Evolutionary conservation across 352 stramenopile species (phyloP).

Genomic region (Elongisporangium undulatum): DNA sequence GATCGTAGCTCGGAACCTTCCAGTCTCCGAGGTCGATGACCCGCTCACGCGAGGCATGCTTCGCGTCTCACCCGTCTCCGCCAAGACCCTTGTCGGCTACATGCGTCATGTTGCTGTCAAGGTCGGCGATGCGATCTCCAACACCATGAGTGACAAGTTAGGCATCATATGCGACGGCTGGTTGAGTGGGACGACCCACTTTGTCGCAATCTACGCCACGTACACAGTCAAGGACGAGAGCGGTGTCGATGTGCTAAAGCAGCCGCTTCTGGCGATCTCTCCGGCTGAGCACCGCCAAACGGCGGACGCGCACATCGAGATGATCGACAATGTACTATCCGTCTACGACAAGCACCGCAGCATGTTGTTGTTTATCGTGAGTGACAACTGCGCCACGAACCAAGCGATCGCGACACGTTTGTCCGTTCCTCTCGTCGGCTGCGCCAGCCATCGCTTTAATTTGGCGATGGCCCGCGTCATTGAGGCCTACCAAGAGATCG

Average conservation of each 20-base stretch:
- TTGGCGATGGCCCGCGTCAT: slow-evolving; percentile 6
- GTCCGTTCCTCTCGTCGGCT: slow-evolving; percentile 11
- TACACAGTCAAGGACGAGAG: slow-evolving; percentile 4
- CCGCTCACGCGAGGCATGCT: slow-evolving; percentile 4
- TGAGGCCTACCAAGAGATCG: neutral
- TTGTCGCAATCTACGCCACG: slow-evolving; percentile 7
- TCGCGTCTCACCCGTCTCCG: neutral
- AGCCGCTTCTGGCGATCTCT: slow-evolving; percentile 7
- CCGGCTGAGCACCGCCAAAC: slow-evolving; percentile 8
- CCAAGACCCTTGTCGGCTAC: neutral
- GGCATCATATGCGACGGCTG: slow-evolving; percentile 12
- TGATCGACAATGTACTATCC: too few species aligned
- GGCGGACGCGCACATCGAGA: slow-evolving; percentile 3
- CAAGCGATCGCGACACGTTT: slow-evolving; percentile 5
- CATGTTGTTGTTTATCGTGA: slow-evolving; percentile 8
- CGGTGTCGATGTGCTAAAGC: neutral
- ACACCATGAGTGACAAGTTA: slow-evolving; percentile 8
- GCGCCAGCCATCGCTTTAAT: slow-evolving; percentile 8
- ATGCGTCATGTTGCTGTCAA: slow-evolving; percentile 2
- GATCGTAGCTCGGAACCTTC: slow-evolving; percentile 7
- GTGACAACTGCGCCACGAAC: slow-evolving; percentile 15
- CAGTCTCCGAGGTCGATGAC: slow-evolving; percentile 11
- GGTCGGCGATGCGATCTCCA: slow-evolving; percentile 3
- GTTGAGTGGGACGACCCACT: slow-evolving; percentile 3
- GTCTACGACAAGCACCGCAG: slow-evolving; percentile 6